These are phyloP conservation scores for Aspergillus biplanus DNA, from an alignment of 495 filamentous ascomycete species.

Conservation along the genomic window DNA sequence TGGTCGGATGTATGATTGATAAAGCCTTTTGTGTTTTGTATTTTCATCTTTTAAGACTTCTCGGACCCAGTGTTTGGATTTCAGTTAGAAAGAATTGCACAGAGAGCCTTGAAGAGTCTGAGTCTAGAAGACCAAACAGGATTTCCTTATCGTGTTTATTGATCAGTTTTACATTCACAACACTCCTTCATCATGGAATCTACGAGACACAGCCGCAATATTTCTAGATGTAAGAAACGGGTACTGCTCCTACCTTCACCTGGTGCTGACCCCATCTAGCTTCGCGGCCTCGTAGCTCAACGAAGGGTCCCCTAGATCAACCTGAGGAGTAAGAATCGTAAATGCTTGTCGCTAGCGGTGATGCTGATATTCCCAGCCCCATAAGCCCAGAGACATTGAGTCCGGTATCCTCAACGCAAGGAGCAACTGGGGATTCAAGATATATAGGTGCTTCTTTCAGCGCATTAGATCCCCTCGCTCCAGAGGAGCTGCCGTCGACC, in stretches of 20 bases:
- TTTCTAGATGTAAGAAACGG: constrained; percentile 43
- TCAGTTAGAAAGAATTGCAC: too few species aligned
- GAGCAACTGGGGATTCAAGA: constrained; percentile 18
- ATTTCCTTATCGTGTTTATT: too few species aligned
- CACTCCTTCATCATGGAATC: constrained; percentile 31
- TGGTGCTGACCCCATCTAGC: constrained; percentile 32
- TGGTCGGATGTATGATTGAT: neutral
- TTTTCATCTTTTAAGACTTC: too few species aligned
- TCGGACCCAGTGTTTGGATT: too few species aligned
- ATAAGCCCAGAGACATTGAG: constrained; percentile 22
- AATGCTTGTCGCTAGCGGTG: neutral
- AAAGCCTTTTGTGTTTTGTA: too few species aligned
- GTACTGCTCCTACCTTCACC: neutral
- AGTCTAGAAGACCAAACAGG: too few species aligned
- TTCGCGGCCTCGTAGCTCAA: constrained; percentile 53
- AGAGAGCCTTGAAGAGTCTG: too few species aligned
- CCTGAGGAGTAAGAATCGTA: constrained; percentile 48
- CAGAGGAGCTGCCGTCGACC: constrained; percentile 39
- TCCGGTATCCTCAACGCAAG: constrained; percentile 22
- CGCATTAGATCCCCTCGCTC: constrained; percentile 39
- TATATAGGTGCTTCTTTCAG: constrained; percentile 37
- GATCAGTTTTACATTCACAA: too few species aligned
- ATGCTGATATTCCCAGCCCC: constrained; percentile 34
- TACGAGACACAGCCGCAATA: constrained; percentile 39
- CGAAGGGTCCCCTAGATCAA: constrained; percentile 55